Evolutionary conservation across 1,284 basidiomycete genomes (phyloP), one percentile per base, ranked within the genome.

Genomic region (Inonotus obliquus): DNA sequence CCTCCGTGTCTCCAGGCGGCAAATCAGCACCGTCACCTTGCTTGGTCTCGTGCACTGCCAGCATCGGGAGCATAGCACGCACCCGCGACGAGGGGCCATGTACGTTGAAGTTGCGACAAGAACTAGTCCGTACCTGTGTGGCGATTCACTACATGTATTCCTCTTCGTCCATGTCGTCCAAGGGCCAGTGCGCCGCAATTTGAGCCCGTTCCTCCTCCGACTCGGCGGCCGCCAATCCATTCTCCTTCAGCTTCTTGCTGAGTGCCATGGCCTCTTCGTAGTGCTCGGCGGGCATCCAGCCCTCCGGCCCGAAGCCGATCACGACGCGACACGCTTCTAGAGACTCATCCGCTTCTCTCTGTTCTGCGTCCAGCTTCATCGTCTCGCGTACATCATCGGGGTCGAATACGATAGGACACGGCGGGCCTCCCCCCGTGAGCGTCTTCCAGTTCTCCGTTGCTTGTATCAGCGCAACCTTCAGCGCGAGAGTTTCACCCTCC

Each of bases 321-420:
- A 51, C 21, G 45, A 1, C 47, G 69, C 73, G 69, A 10, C 75
- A 56, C 67, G 2, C 61, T n/a, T n/a, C n/a, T n/a, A n/a, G n/a
- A n/a, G n/a, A n/a, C 73, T 73, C 65, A 54, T 76, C 74, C 37
- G 69, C 70, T 69, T 48, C 29, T 67, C 62, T 45, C 72, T 64
- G 71, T 49, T 29, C 66, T 67, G 52, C 66, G 62, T 66, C 62
- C 65, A 80, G 69, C 74, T 67, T 65, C 74, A 41, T 73, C 67
- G 75, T 78, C 74, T 75, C 62, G 67, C 67, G 67, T 68, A 78
- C 45, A 67, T 80, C 77, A 52, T 79, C 72, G 19, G 71, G 29
- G 27, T 76, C 74, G 69, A 81, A 81, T 68, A 48, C 70, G 70
- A 81, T 60, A 17, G 80, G 80, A 73, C 79, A 81, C 68, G 76